phyloP scores from a whole-genome alignment of 805 yeast genomes.

The Monosporozyma siamensis region DNA sequence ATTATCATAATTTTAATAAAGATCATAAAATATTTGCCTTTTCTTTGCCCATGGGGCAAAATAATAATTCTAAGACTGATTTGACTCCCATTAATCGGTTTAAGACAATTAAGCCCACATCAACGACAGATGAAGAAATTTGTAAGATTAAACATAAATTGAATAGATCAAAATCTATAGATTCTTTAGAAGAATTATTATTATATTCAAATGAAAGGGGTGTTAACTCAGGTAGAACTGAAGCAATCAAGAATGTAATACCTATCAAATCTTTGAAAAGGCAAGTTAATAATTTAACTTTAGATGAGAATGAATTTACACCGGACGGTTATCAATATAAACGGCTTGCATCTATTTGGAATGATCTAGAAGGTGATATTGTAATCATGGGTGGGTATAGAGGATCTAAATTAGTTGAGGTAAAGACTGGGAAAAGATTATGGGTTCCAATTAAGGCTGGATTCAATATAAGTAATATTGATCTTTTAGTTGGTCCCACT shows the following conservation, averaged over 20 bases:
- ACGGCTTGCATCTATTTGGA: constrained; percentile 39
- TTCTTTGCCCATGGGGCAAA: constrained; percentile 33
- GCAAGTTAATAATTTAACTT: constrained; percentile 15
- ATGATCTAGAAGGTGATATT: constrained; percentile 65
- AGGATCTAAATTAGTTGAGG: constrained; percentile 67
- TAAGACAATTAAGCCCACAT: constrained; percentile 13
- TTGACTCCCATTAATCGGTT: constrained; percentile 7
- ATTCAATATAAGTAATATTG: constrained; percentile 57
- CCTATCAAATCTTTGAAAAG: constrained; percentile 35
- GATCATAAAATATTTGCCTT: constrained; percentile 31
- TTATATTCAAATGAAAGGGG: constrained; percentile 46
- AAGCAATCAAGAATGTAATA: constrained; percentile 61
- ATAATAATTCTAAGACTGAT: constrained; percentile 3
- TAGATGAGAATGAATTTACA: constrained; percentile 16
- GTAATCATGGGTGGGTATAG: constrained; percentile 82
- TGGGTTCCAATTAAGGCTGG: constrained; percentile 92
- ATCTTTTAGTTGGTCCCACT: constrained; percentile 62
- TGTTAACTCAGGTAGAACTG: constrained; percentile 54
- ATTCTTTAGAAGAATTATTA: constrained; percentile 55
- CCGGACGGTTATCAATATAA: constrained; percentile 19
- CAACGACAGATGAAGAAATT: not conserved
- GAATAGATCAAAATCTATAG: constrained; percentile 46
- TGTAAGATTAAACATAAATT: constrained; percentile 26
- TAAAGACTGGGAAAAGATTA: constrained; percentile 50
- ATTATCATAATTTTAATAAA: constrained; percentile 6